These are phyloP conservation scores for Candida xiaguanensis DNA, from an alignment of 805 yeast species.

Conservation along the genomic window DNA sequence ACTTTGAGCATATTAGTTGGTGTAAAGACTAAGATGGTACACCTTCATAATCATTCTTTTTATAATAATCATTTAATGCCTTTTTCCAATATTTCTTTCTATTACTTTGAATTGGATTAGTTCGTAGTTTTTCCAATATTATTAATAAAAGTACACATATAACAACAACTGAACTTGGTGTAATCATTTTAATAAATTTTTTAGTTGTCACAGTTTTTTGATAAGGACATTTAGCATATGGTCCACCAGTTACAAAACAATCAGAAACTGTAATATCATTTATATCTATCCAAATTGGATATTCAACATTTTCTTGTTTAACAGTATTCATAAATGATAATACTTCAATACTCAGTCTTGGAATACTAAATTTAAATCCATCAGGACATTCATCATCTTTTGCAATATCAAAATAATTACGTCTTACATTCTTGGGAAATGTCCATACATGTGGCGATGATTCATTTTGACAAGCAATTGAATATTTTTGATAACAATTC, in stretches of 20 bases:
- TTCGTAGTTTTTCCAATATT: conserved; percentile 49
- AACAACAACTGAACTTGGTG: conserved; percentile 64
- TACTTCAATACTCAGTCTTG: conserved; percentile 35
- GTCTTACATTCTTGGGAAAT: conserved; percentile 24
- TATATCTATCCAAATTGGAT: conserved; percentile 71
- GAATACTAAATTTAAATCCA: conserved; percentile 29
- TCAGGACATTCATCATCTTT: conserved; percentile 27
- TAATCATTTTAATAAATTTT: conserved; percentile 58
- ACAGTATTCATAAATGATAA: conserved; percentile 27
- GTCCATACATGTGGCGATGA: conserved; percentile 42
- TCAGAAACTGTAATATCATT: conserved; percentile 69
- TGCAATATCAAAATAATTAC: conserved; percentile 44
- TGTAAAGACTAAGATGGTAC: conserved; percentile 73
- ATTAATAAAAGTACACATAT: conserved; percentile 47
- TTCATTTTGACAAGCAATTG: conserved; percentile 53
- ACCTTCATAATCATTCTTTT: conserved; percentile 74
- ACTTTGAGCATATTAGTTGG: no score
- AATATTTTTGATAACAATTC: conserved; percentile 57
- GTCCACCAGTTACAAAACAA: conserved; percentile 88
- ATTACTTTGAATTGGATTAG: conserved; percentile 68
- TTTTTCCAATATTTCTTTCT: conserved; percentile 63
- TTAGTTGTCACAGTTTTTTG: conserved; percentile 49
- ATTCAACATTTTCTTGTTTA: conserved; percentile 17
- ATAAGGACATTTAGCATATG: conserved; percentile 76
- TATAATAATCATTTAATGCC: conserved; percentile 48